phyloP scores from a whole-genome alignment of 164 flowering plant species.

The Vitis riparia region DNA sequence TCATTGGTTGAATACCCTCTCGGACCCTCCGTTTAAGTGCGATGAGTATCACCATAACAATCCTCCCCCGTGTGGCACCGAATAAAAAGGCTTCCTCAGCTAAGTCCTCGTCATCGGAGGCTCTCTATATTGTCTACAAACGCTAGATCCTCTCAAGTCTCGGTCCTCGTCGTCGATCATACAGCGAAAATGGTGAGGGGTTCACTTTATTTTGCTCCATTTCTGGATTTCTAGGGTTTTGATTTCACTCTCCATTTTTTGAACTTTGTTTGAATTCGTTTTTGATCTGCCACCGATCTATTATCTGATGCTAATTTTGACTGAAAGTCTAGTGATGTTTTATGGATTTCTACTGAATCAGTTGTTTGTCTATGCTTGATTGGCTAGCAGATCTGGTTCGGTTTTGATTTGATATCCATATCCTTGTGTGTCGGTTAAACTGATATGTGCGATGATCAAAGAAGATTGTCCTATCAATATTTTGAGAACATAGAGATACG shows the following conservation, averaged over 20 bases:
- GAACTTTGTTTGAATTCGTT: background rate
- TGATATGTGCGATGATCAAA: too few relatives aligned
- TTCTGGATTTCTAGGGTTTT: background rate
- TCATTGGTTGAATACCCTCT: background rate
- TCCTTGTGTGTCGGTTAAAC: too few relatives aligned
- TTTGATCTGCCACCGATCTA: slow-evolving; percentile 11
- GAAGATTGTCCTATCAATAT: too few relatives aligned
- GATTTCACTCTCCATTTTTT: background rate
- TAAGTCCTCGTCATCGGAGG: slow-evolving; percentile 15
- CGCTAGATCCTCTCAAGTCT: slow-evolving; percentile 7
- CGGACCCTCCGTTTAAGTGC: background rate
- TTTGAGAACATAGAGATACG: too few relatives aligned
- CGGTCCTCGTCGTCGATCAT: background rate
- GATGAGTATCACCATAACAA: background rate
- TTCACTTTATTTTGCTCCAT: background rate
- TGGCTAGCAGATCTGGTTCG: background rate
- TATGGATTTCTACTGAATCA: background rate
- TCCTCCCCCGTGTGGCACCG: slow-evolving; percentile 1
- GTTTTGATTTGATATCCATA: background rate
- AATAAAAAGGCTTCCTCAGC: slow-evolving; percentile 11
- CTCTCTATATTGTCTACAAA: background rate
- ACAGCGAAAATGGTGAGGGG: slow-evolving; percentile 15
- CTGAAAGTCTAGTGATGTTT: background rate
- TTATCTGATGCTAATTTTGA: background rate
- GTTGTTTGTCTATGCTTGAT: background rate